A percentile compares a stretch with the other conserved stretches of the same genome.
Conservation (phyloP, 2,329 filamentous ascomycete genomes). For the Aspergillus luchuensis region DNA sequence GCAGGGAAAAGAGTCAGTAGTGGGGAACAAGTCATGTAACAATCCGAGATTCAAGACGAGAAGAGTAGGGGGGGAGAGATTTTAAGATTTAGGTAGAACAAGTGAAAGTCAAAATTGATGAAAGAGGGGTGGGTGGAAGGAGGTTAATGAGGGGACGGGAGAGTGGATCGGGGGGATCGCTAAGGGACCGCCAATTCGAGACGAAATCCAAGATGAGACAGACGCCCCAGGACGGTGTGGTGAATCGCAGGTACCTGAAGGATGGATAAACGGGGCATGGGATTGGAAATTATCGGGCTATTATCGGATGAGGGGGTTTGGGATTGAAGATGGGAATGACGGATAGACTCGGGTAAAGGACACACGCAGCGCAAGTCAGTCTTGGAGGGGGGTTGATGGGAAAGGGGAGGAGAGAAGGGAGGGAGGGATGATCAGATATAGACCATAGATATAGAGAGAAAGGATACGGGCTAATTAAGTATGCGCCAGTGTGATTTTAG, state of each 20-base stretch:
- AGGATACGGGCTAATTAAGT: neutral
- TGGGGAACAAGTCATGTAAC: neutral
- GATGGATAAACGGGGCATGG: slow-evolving; percentile 3
- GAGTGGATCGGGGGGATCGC: slow-evolving; percentile 7
- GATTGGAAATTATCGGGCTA: neutral
- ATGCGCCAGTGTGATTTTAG: neutral
- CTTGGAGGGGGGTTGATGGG: neutral
- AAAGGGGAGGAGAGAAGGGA: neutral
- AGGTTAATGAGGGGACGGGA: neutral
- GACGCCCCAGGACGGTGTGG: neutral
- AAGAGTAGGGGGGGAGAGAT: neutral
- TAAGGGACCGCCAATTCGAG: neutral
- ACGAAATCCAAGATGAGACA: slow-evolving; percentile 1
- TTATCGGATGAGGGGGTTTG: neutral
- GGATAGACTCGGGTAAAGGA: neutral
- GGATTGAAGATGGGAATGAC: neutral
- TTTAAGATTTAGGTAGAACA: neutral
- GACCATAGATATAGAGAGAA: neutral
- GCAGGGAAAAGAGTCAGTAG: neutral
- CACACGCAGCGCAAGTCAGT: neutral
- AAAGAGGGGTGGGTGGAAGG: neutral
- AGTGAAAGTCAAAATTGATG: slow-evolving; percentile 1
- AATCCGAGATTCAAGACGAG: neutral
- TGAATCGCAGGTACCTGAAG: slow-evolving; percentile 5
- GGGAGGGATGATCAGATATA: neutral